phyloP scores from a whole-genome alignment of 2,329 filamentous ascomycete genomes.

The Pseudogymnoascus sp. region DNA sequence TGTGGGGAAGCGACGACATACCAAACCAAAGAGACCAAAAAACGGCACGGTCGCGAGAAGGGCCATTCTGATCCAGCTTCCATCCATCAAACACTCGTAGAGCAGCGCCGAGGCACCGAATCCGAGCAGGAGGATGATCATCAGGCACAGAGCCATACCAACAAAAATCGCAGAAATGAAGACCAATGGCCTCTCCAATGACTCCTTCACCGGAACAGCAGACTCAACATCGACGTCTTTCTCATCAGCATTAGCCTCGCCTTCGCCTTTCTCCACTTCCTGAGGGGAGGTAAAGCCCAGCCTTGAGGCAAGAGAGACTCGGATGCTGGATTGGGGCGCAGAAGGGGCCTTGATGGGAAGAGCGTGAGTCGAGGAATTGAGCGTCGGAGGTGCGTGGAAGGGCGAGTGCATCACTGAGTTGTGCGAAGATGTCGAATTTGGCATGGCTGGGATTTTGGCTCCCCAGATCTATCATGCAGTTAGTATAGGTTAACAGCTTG shows the following conservation, averaged over 20 bases:
- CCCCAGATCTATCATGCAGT: constrained; percentile 21
- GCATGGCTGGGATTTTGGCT: constrained; percentile 19
- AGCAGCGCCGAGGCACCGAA: constrained; percentile 30
- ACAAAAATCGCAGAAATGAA: constrained; percentile 34
- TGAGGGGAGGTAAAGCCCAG: neutral
- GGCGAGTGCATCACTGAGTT: neutral
- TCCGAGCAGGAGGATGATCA: constrained; percentile 34
- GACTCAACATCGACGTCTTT: constrained; percentile 19
- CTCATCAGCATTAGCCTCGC: constrained; percentile 13
- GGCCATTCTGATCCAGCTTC: constrained; percentile 33
- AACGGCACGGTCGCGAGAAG: constrained; percentile 32
- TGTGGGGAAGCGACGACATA: constrained; percentile 17
- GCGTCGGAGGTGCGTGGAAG: neutral
- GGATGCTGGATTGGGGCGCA: neutral
- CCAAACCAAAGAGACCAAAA: constrained; percentile 30
- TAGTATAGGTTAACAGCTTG: constrained; percentile 15
- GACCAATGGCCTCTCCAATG: constrained; percentile 35
- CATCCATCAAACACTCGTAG: constrained; percentile 34
- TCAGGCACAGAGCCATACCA: constrained; percentile 32
- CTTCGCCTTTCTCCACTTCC: neutral
- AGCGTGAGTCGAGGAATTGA: neutral
- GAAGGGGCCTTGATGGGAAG: neutral
- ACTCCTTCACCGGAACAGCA: constrained; percentile 28
- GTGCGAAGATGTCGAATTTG: neutral
- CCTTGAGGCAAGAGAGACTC: neutral